Base-by-base conservation (phyloP, 148 eudicot species). In the Rhododendron griersonianum region DNA sequence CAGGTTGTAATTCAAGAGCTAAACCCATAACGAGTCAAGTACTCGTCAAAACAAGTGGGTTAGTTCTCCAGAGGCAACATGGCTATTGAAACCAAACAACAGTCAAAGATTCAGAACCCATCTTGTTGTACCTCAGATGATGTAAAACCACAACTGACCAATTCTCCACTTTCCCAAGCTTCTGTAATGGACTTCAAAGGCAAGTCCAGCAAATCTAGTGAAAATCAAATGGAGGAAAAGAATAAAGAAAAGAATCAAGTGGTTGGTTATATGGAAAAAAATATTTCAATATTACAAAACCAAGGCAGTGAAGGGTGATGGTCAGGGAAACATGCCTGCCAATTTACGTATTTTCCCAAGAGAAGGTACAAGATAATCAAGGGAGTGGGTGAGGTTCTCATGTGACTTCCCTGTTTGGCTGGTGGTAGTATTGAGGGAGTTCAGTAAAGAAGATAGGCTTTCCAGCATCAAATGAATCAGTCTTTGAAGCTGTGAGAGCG, bases 81-180 rank as follows among this genome's bases (percentile, higher is more conserved):
- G 1, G 82, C 30, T 55, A n/a, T 57, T 81, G 15, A 57, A 78
- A 55, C 67, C 16, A 81, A 80, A 81, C 14, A 81, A 57, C 23
- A 13, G 41, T 28, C 35, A 21, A 2, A 13, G 13, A 14, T 75
- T 71, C 45, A 11, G 53, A 47, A 44, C 51, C 61, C 82, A 51
- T 23, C 28, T 51, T 83, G 50, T 45, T 90, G 73, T 95, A 95
- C 99, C 99, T 97, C 99, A 37, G 93, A 85, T 69, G 87, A 59
- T 28, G 90, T 89, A 85, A 92, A 95, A 67, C 96, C 97, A 86
- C 95, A 95, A n/a, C 89, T 88, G 88, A 92, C 88, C 89, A 97
- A 91, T 82, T 97, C 96, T 87, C 95, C 98, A 85, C 87, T 90
- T 92, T 97, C 99, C 99, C 98, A 97, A 19, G 94, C 88, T 85